These are phyloP conservation scores for Phytopythium litorale DNA, from an alignment of 352 stramenopile genomes.

Conservation along the genomic window DNA sequence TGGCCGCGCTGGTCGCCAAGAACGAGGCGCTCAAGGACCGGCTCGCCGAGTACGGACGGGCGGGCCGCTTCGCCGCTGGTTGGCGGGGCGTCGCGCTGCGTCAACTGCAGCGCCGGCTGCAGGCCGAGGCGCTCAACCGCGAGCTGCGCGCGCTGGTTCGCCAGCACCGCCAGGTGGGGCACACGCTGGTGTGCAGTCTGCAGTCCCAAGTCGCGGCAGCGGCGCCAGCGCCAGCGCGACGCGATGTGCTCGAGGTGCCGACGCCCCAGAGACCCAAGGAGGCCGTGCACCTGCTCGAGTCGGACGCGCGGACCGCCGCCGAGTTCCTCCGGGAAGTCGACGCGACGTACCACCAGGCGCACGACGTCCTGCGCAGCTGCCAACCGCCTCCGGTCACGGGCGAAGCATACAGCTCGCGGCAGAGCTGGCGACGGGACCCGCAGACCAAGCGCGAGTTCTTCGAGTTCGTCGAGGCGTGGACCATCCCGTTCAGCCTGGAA, in stretches of 20 bases:
- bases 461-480: background rate
- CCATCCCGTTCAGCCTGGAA: background rate
- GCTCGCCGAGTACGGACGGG: background rate
- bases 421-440: background rate
- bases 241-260: background rate
- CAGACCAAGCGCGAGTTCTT: background rate
- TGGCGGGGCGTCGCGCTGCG: conserved; percentile 12
- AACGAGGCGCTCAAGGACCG: background rate
- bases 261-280: background rate
- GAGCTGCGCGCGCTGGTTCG: background rate
- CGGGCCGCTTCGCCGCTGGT: background rate
- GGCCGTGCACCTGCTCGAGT: background rate
- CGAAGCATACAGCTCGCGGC: background rate
- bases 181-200: background rate
- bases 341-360: background rate
- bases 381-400: background rate
- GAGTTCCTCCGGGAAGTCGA: background rate
- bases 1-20: conserved; percentile 4
- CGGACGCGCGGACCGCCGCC: background rate
- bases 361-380: background rate
- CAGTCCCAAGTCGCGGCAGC: background rate
- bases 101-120: conserved; percentile 10
- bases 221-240: background rate
- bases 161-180: background rate
- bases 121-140: conserved; percentile 10